phyloP scores from a whole-genome alignment of 768 basidiomycete species.

The Trichaptum fuscoviolaceum region DNA sequence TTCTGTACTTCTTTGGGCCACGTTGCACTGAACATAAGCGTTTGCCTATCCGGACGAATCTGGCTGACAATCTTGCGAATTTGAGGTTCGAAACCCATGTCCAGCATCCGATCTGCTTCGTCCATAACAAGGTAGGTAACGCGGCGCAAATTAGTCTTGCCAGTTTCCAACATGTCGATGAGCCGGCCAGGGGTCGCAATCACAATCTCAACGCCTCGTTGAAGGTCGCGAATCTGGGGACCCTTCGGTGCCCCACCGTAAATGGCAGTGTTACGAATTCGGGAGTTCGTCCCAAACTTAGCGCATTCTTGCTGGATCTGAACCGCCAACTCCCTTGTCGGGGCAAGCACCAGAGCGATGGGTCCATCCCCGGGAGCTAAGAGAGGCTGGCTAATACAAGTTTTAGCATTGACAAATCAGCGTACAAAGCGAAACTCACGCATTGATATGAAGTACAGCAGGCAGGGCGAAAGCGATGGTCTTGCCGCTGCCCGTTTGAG shows the following conservation, averaged over 20 bases:
- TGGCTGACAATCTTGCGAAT: conserved; percentile 49
- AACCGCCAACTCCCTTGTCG: conserved; percentile 49
- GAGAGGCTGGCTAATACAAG: conserved; percentile 33
- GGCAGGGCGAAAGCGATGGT: conserved; percentile 51
- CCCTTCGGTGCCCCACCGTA: conserved; percentile 54
- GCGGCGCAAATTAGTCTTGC: conserved; percentile 45
- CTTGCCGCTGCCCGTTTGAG: conserved; percentile 48
- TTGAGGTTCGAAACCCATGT: conserved; percentile 57
- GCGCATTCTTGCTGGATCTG: conserved; percentile 50
- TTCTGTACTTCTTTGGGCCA: conserved; percentile 55
- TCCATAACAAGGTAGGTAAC: conserved; percentile 55
- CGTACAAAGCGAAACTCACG: conserved; percentile 18
- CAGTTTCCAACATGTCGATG: conserved; percentile 49
- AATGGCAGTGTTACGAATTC: conserved; percentile 48
- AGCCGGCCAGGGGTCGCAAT: conserved; percentile 51
- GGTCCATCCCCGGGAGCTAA: conserved; percentile 48
- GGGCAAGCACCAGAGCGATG: conserved; percentile 47
- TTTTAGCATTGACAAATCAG: not conserved
- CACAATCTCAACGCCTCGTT: conserved; percentile 46
- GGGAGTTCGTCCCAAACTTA: conserved; percentile 42
- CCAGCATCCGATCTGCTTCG: conserved; percentile 53
- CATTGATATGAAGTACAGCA: conserved; percentile 55
- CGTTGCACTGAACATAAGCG: conserved; percentile 51
- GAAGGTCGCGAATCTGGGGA: conserved; percentile 45
- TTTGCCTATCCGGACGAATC: conserved; percentile 48